Evolutionary conservation across 192 early-diverging fungal species (phyloP), one percentile per base, ranked within the genome.

Genomic region (Chytriomyces hyalinus): DNA sequence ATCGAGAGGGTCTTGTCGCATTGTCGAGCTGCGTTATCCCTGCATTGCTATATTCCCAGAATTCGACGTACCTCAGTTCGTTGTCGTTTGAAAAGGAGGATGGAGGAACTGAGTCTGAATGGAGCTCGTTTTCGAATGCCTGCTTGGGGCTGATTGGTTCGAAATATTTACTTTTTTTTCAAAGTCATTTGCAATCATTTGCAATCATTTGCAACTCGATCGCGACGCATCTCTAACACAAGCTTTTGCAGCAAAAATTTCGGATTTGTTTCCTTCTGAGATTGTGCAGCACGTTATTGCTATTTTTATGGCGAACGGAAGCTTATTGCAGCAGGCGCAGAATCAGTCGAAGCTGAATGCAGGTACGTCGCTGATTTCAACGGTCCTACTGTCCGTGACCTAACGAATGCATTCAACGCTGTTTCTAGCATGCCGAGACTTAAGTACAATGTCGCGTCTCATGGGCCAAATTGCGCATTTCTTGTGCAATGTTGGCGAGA

Each of bases 171-270:
- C n/a, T 64, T 64, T 28, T 11, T 13, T 71, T 36, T 36, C 4
- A 36, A 2, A 36, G 36, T 36, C 36, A 4, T 36, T 36, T 36
- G 36, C 36, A 36, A 36, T 36, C 36, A 36, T 36, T 36, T 36
- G 36, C 36, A 2, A 36, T 36, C 36, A 36, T 36, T 36, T 36
- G 36, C 36, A 36, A 36, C 36, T 36, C 36, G 36, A 36, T 36
- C 36, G 36, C 36, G 36, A 36, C 36, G 36, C 2, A 36, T 36
- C 36, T 36, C 36, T 36, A 36, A 36, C 36, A 36, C 26, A 69
- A 36, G 36, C 36, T 36, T 36, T 36, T 78, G 7, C 70, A 79
- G 78, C 78, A 15, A 79, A 79, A 75, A 75, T 72, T 28, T 57
- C 70, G 24, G 78, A 73, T 63, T 64, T 79, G 11, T 79, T 53